Evolutionary conservation across 306 rosid genomes (phyloP), one percentile per base, ranked within the genome.

Genomic region (Citrullus mucosospermus): DNA sequence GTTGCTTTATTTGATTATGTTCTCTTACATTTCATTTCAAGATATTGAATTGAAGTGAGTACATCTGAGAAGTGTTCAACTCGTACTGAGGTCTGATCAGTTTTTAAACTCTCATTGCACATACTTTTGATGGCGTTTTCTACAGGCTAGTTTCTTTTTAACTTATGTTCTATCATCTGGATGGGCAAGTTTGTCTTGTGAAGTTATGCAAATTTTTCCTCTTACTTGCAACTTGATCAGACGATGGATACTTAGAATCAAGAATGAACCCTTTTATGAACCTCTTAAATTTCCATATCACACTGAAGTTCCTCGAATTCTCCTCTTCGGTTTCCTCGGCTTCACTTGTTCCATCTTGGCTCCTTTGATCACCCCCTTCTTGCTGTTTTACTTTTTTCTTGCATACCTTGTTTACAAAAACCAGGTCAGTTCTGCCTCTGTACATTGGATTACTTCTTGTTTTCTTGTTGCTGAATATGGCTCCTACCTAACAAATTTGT

Each of bases 81-180:
- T 38, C 10, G 8, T 18, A 34, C n/a, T n/a, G 4, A 48, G 54
- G 6, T 48, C 54, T 1, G 54, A 12, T 48, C 54, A 13, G 16
- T 13, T 39, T 2, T 38, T 67, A 9, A 41, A 41, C 50, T 67
- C 13, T 67, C 55, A 39, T 20, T 13, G 5, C 2, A 10, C 74
- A n/a, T 17, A 36, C 5, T 39, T 41, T 68, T 38, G 16, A n/a
- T n/a, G 54, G 17, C 17, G 5, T 48, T 12, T 48, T 12, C 16
- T 48, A 78, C 86, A 95, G 99, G 96, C 90, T 78, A 85, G 91
- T 57, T 92, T 83, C 89, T 95, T 95, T 87, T 84, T 86, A 83
- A 95, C 99, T 65, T 95, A 92, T 78, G 98, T 92, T 83, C 77
- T 95, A 84, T 86, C 99, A 80, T 95, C 97, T 74, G 99, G 98